Evolutionary conservation across 2,329 filamentous ascomycete species (phyloP), one percentile per base, ranked within the genome.

Genomic region (Xylaria sp.): DNA sequence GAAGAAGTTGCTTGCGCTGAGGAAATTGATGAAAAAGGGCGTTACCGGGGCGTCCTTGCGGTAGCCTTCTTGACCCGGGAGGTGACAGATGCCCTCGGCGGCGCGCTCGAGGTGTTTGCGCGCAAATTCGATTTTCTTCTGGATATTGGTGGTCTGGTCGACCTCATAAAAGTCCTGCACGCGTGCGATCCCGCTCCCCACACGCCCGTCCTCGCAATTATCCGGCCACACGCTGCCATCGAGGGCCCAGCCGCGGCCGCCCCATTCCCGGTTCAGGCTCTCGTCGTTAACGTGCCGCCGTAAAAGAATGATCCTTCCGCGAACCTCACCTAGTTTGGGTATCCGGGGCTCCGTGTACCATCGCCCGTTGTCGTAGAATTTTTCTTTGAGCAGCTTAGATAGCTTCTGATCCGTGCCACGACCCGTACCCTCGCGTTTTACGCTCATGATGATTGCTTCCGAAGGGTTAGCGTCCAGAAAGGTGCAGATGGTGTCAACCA

Each of bases 111-210:
- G 86, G 70, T 97, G 93, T 23, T 89, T 88, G 62, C 84, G 88
- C 56, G 87, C 87, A 71, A 89, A 89, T 43, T 83, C 78, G 63
- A 96, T 90, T 83, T 98, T 99, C 77, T 89, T 87, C 38, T 89
- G 82, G 63, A 98, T 94, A 70, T 89, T 90, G 62, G 86, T 81
- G 21, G 85, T 87, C 76, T 92, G 87, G 47, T 89, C 79, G 35
- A 99, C 88, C 73, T 96, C 92, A 82, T 96, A 98, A 77, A 94
- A 97, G 79, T 98, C 95, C 79, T 98, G 95, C 43, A 98, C 89
- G 67, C 91, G 89, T 62, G 97, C 87, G 66, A 88, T 82, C 3
- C 92, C 92, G 70, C 88, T 88, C 8, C 86, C 85, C 51, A 86
- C 87, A 35, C 82, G 82, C 59, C 91, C 89, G 72, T 96, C 88